Percentiles rank a stretch among this genome's conserved stretches.
Conservation (phyloP, 352 stramenopile species). For the Globisporangium yorkense region DNA sequence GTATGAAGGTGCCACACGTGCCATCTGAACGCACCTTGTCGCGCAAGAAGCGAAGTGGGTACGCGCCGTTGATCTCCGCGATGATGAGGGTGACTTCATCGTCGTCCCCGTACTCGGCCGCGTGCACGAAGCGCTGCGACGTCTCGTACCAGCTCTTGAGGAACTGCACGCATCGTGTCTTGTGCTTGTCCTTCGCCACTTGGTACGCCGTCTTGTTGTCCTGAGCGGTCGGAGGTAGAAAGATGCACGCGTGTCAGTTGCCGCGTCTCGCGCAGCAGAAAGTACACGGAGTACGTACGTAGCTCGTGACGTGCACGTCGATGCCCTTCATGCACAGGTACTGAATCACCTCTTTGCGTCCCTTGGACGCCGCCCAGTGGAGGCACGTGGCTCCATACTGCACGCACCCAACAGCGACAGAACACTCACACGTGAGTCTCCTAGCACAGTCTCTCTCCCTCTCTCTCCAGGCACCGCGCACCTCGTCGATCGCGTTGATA, state of each 20-base stretch:
- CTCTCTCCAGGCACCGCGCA: conserved; percentile 9
- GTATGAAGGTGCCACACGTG: not conserved
- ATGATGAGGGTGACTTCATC: conserved; percentile 79
- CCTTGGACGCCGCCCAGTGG: conserved; percentile 80
- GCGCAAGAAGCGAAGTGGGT: conserved; percentile 72
- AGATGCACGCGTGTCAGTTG: not conserved
- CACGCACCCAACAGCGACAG: conserved; percentile 1
- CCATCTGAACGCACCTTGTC: conserved; percentile 53
- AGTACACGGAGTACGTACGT: conserved; percentile 32
- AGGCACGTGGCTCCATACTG: conserved; percentile 83
- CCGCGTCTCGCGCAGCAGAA: not conserved
- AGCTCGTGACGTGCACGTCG: conserved; percentile 86
- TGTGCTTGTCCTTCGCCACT: conserved; percentile 86
- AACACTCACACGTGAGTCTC: not conserved
- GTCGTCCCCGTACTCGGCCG: conserved; percentile 75
- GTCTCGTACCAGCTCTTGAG: conserved; percentile 87
- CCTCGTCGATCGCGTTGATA: conserved; percentile 86
- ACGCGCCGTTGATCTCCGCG: conserved; percentile 69
- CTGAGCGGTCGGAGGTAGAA: conserved; percentile 15
- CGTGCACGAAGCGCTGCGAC: conserved; percentile 83
- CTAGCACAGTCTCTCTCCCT: not conserved
- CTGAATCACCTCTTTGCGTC: conserved; percentile 83
- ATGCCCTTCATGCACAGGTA: conserved; percentile 87
- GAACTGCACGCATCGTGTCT: conserved; percentile 83
- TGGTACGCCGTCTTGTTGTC: conserved; percentile 88